A percentile compares a stretch with the other conserved stretches of the same genome.
Conservation (phyloP, 129 eudicot genomes). For the Pittosporum tobira region DNA sequence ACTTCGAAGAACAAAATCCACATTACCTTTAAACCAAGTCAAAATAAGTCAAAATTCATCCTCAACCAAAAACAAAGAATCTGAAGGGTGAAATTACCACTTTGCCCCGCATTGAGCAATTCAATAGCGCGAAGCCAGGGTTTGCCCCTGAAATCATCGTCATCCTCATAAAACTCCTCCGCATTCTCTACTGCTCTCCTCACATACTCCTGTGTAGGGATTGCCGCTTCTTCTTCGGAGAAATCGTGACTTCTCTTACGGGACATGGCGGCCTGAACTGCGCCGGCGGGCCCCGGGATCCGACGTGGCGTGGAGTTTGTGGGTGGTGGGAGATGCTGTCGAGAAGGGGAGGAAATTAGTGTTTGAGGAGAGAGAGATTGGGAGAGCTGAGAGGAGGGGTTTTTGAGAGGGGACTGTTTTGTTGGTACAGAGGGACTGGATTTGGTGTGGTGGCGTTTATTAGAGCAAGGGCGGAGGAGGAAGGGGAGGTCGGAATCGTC, state of each 20-base stretch:
- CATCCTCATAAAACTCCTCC: conserved; percentile 16
- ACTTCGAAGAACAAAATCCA: conserved; percentile 16
- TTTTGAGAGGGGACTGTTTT: no score
- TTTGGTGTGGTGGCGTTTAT: conserved; percentile 31
- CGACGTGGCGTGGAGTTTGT: conserved; percentile 10
- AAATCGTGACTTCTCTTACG: conserved; percentile 20
- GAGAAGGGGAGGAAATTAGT: conserved; percentile 14
- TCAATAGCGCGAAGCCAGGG: conserved; percentile 60
- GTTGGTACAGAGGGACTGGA: conserved; percentile 5
- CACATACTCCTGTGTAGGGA: conserved; percentile 61
- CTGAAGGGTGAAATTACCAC: background rate
- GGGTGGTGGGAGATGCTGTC: conserved; percentile 18
- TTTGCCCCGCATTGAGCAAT: conserved; percentile 23
- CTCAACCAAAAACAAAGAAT: background rate
- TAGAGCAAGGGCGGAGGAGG: conserved; percentile 53
- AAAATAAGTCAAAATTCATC: background rate
- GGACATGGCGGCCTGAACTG: conserved; percentile 58
- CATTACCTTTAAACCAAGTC: conserved; percentile 9
- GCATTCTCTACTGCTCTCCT: conserved; percentile 43
- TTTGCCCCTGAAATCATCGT: conserved; percentile 39
- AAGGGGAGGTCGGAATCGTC: conserved; percentile 66
- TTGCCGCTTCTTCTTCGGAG: conserved; percentile 14
- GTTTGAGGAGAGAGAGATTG: conserved; percentile 5
- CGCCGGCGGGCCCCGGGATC: conserved; percentile 82
- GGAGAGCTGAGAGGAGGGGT: conserved; percentile 7